Percentiles rank a stretch among this genome's conserved stretches.
phyloP scores from a whole-genome alignment of 495 filamentous ascomycete species.

The Darksidea phi region DNA sequence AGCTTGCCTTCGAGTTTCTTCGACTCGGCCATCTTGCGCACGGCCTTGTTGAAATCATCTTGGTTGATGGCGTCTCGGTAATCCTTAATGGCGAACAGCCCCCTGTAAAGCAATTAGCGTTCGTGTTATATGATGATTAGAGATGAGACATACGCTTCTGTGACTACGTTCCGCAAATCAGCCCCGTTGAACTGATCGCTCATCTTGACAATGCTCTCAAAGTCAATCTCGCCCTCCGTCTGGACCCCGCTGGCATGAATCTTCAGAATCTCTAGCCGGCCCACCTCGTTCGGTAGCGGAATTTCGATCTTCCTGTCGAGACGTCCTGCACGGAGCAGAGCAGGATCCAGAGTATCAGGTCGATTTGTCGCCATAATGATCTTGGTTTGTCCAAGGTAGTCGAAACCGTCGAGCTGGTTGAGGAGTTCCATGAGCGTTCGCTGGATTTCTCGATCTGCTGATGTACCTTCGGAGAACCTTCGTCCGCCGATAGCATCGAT shows the following conservation, averaged over 20 bases:
- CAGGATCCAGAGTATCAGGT: constrained; percentile 95
- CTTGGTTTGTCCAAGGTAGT: constrained; percentile 98
- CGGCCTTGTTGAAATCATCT: constrained; percentile 98
- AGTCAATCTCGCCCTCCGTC: constrained; percentile 94
- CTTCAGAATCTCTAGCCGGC: constrained; percentile 96
- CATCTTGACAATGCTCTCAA: constrained; percentile 99
- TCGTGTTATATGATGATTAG: not conserved
- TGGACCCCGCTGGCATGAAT: constrained; percentile 87
- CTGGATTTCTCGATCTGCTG: constrained; percentile 97
- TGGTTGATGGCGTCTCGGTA: constrained; percentile 93
- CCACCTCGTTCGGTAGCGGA: constrained; percentile 97
- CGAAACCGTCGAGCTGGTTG: constrained; percentile 98
- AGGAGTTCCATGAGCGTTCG: constrained; percentile 98
- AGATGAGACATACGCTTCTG: constrained; percentile 77
- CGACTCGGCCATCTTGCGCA: constrained; percentile 90
- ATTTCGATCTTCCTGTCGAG: constrained; percentile 99
- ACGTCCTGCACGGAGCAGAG: constrained; percentile 87
- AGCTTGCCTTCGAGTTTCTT: constrained; percentile 99
- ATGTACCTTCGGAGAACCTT: constrained; percentile 97
- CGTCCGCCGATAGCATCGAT: constrained; percentile 98
- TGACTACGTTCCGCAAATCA: constrained; percentile 96
- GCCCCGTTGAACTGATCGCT: constrained; percentile 96
- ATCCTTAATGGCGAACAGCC: constrained; percentile 95
- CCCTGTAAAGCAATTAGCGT: constrained; percentile 51
- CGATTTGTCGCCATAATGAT: constrained; percentile 99